These are phyloP conservation scores for Thielaviopsis populi DNA, from an alignment of 2,329 filamentous ascomycete species.

Conservation along the genomic window DNA sequence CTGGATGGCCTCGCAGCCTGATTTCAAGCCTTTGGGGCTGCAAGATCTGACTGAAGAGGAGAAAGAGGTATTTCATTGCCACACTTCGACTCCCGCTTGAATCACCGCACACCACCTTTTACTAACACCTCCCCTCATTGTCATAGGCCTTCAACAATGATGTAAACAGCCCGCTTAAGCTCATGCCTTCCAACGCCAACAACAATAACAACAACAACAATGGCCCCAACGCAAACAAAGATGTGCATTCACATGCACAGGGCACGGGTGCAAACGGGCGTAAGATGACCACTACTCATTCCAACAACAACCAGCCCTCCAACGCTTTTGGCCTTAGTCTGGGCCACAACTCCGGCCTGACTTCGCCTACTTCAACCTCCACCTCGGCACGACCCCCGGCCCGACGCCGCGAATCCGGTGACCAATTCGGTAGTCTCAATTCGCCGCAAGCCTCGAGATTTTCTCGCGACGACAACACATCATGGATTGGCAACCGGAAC, in stretches of 20 bases:
- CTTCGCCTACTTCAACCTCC: conserved; percentile 40
- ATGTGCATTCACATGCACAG: conserved; percentile 21
- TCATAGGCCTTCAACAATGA: conserved; percentile 62
- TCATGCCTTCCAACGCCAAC: conserved; percentile 53
- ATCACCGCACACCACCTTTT: background rate
- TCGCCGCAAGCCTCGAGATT: conserved; percentile 50
- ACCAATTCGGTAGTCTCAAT: conserved; percentile 41
- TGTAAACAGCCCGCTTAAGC: conserved; percentile 76
- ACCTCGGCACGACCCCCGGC: conserved; percentile 56
- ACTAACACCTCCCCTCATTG: background rate
- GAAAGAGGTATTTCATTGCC: conserved; percentile 33
- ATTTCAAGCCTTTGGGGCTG: conserved; percentile 55
- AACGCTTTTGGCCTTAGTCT: conserved; percentile 40
- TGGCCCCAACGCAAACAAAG: conserved; percentile 11
- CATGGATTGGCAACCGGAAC: conserved; percentile 42
- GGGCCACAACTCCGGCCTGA: conserved; percentile 19
- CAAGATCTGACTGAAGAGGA: conserved; percentile 52
- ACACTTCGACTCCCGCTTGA: background rate
- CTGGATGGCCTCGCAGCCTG: conserved; percentile 59
- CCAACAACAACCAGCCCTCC: conserved; percentile 33
- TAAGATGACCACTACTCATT: conserved; percentile 70
- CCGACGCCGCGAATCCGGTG: conserved; percentile 67
- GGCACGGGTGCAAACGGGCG: conserved; percentile 49
- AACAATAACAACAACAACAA: conserved; percentile 44
- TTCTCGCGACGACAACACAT: conserved; percentile 44